Evolutionary conservation across 225 moss, liverwort and hornwort genomes (phyloP).

Genomic region (Pseudisothecium myosuroides): DNA sequence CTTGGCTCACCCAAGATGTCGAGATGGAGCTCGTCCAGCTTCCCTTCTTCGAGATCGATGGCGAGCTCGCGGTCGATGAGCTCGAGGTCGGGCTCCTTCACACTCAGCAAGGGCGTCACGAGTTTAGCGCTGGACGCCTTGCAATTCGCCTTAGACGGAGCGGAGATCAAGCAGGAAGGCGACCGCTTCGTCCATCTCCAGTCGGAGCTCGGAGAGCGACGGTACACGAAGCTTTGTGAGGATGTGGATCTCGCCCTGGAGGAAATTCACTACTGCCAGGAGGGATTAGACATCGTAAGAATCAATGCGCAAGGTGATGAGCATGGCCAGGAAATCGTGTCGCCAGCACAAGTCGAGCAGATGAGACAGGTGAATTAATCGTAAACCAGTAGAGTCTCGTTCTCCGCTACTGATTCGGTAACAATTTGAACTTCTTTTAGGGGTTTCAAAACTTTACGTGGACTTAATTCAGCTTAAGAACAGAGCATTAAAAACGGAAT

Average conservation of each 20-base stretch:
- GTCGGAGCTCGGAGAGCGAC: conserved; percentile 6
- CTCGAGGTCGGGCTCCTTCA: conserved; percentile 2
- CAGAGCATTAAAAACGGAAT: background rate
- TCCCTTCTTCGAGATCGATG: background rate
- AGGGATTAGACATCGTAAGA: conserved; percentile 6
- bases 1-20: background rate
- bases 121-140: background rate
- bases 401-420: background rate
- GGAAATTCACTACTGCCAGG: conserved; percentile 18
- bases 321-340: background rate
- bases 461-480: background rate
- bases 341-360: background rate
- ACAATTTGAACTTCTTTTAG: too few relatives aligned
- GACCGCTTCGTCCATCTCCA: conserved; percentile 17
- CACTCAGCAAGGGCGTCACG: background rate
- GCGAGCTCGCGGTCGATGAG: conserved; percentile 1
- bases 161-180: background rate
- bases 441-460: background rate
- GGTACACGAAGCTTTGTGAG: conserved; percentile 9
- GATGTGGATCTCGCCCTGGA: background rate
- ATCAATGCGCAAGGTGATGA: background rate
- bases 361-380: background rate
- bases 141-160: background rate
- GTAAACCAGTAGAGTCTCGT: background rate
- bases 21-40: conserved; percentile 9